Percentiles rank a stretch among this genome's conserved stretches.
These are phyloP conservation scores for Wallacemonas rigidus DNA, from an alignment of 208 protist species.

Conservation along the genomic window DNA sequence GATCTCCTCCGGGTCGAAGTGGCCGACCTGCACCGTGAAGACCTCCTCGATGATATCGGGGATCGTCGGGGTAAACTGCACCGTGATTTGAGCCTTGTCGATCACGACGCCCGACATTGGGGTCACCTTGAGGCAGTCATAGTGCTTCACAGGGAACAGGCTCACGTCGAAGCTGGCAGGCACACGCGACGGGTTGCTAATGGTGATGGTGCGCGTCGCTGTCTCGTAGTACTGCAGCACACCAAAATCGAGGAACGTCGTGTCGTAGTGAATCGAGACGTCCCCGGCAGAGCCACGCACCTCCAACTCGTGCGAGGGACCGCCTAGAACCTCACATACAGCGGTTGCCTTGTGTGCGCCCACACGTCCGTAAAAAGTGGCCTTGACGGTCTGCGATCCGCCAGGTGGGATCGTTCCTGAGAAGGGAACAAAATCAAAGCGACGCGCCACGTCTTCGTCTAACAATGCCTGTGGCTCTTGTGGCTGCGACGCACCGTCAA, in stretches of 20 bases:
- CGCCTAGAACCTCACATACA: conserved; percentile 91
- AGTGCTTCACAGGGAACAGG: conserved; percentile 46
- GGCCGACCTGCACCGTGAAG: conserved; percentile 88
- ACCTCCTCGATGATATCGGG: conserved; percentile 86
- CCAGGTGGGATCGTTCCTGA: conserved; percentile 87
- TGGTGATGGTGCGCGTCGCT: conserved; percentile 68
- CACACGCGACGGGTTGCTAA: conserved; percentile 92
- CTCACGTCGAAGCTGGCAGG: conserved; percentile 81
- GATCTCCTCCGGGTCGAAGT: conserved; percentile 93
- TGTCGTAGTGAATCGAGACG: conserved; percentile 86
- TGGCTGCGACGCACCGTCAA: too few relatives aligned
- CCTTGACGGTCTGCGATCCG: conserved; percentile 73
- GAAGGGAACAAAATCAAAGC: conserved; percentile 96
- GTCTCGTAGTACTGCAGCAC: conserved; percentile 73
- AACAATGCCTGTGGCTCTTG: too few relatives aligned
- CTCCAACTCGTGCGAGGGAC: conserved; percentile 85
- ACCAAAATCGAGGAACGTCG: conserved; percentile 91
- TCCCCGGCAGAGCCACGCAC: conserved; percentile 78
- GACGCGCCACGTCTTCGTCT: conserved; percentile 36
- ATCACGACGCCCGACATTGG: conserved; percentile 75
- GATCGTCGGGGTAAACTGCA: conserved; percentile 81
- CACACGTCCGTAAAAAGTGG: conserved; percentile 83
- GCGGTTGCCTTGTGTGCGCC: conserved; percentile 67
- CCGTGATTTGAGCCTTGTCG: conserved; percentile 68
- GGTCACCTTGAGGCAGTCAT: conserved; percentile 65